Conservation (phyloP, 305 asterid genomes). For the Fraxinus paxiana region DNA sequence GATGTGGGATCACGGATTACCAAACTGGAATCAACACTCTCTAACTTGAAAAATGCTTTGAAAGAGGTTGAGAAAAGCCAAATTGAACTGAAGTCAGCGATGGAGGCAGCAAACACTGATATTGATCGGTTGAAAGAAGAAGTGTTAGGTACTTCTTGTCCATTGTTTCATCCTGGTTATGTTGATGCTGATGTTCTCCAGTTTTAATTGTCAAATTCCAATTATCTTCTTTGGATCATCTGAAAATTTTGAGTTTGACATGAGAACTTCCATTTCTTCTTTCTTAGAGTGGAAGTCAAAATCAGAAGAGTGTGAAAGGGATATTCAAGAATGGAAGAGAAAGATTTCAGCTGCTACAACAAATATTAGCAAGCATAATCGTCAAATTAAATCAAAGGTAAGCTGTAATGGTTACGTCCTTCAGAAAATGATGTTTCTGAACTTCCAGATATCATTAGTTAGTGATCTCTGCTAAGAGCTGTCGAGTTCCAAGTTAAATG, state of each 20-base stretch:
- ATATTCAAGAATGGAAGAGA: constrained; percentile 75
- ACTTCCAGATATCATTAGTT: not conserved
- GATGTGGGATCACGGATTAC: constrained; percentile 75
- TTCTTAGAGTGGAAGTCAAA: constrained; percentile 67
- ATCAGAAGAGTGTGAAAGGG: constrained; percentile 80
- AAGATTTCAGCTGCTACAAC: constrained; percentile 88
- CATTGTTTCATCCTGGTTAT: constrained; percentile 15
- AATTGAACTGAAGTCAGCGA: constrained; percentile 55
- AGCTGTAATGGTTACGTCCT: constrained; percentile 20
- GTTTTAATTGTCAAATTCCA: constrained; percentile 3
- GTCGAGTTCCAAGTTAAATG: not conserved
- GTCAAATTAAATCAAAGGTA: constrained; percentile 89
- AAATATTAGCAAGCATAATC: constrained; percentile 77
- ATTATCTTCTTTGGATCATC: constrained; percentile 2
- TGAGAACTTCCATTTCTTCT: constrained; percentile 15
- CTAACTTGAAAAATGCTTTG: constrained; percentile 50
- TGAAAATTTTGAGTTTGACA: constrained; percentile 9
- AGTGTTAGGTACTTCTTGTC: constrained; percentile 53
- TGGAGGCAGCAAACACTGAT: constrained; percentile 58
- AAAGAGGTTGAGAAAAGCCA: constrained; percentile 60
- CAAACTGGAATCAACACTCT: constrained; percentile 69
- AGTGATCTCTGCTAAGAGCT: constrained; percentile 18
- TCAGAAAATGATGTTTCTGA: not conserved
- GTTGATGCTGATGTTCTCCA: constrained; percentile 6
- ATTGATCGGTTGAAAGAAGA: constrained; percentile 58